Evolutionary conservation across 441 rosid species (phyloP), one percentile per base, ranked within the genome.

Genomic region (Eruca vesicaria): DNA sequence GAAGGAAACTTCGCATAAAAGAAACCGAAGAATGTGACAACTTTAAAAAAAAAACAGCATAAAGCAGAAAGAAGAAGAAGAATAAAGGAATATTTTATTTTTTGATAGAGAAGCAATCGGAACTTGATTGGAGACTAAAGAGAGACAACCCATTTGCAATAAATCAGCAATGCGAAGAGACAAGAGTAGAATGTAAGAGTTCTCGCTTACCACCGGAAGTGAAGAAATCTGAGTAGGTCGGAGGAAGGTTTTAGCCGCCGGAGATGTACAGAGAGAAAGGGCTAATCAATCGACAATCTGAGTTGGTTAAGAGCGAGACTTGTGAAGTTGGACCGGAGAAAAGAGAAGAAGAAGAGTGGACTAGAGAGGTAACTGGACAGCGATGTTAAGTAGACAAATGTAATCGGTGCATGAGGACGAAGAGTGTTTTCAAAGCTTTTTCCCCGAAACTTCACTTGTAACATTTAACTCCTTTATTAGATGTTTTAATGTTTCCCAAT

Each of bases 361-460:
- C 18, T 2, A 57, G 53, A 48, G 68, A 50, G n/a, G n/a, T n/a
- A n/a, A n/a, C n/a, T n/a, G n/a, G n/a, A n/a, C n/a, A n/a, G n/a
- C 63, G 55, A 63, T 50, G 35, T 6, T 45, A 21, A 4, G 10
- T 6, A 64, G 61, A 57, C 0, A n/a, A 9, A 45, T 43, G 45
- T 9, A 8, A 48, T 50, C 2, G 29, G 73, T 75, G 78, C 78
- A 75, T n/a, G 73, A 67, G 35, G 62, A 31, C 26, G 72, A 20
- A 16, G 3, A 53, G 53, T 18, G 26, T 55, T 23, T 21, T 48
- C 55, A 31, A 52, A 18, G n/a, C 14, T 20, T 20, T 52, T 20
- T 20, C 59, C 57, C 57, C 26, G 57, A 52, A 50, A 19, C 57
- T 19, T 52, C 7, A 50, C 56, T 35, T 35, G n/a, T n/a, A n/a